Evolutionary conservation across 1,284 basidiomycete genomes (phyloP), one percentile per base, ranked within the genome.

Genomic region (Porogramme epimiltina): DNA sequence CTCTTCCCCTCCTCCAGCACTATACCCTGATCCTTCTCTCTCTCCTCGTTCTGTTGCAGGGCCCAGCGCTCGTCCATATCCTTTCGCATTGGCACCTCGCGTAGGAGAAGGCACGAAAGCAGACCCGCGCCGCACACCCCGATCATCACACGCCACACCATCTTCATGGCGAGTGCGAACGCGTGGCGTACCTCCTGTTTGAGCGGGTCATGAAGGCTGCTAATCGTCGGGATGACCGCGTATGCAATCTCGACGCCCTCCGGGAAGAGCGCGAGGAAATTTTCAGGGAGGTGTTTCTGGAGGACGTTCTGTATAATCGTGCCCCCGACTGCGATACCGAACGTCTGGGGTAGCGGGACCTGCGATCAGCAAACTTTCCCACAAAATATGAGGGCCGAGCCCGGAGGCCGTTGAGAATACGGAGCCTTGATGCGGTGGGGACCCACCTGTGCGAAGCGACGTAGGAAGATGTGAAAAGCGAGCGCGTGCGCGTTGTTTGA

Each of bases 401-500:
- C n/a, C n/a, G n/a, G n/a, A n/a, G n/a, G n/a, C n/a, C n/a, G n/a
- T n/a, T n/a, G n/a, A n/a, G n/a, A n/a, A n/a, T n/a, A n/a, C n/a
- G n/a, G n/a, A n/a, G n/a, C n/a, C n/a, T 4, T 20, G 34, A n/a
- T 16, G 28, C 9, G 28, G 22, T 20, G 28, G 15, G 2, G 6
- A 54, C 62, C 16, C 37, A 70, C 70, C 54, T 65, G 58, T 2
- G 65, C 63, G 51, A 73, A 72, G 3, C 64, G 58, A 1, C 73
- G 67, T 1, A 60, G 41, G 51, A 74, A 75, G 0, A 64, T 56
- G 44, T 68, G 67, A 49, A 75, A 69, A 1, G 71, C 69, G 6
- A 74, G 59, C 2, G 73, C 72, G 19, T 60, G 59, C 6, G 69
- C 72, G 25, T 67, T 71, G n/a, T 62, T 43, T 6, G 57, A 59